Percentiles rank a stretch among this genome's conserved stretches.
Conservation (phyloP, 2,329 filamentous ascomycete species). For the Epichloe uncinata region DNA sequence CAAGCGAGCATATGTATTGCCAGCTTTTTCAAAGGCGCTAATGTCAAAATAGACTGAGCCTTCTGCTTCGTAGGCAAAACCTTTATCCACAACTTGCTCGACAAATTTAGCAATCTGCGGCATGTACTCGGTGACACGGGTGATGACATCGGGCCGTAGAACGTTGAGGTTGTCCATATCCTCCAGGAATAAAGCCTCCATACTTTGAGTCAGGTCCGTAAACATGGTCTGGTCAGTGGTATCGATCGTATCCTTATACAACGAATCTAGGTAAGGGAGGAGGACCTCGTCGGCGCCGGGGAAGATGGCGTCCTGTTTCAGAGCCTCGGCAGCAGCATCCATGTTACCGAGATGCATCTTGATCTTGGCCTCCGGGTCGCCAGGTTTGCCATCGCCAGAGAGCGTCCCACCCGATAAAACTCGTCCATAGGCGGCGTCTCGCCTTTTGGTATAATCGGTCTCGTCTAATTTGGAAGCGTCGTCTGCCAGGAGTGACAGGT, state of each 20-base stretch:
- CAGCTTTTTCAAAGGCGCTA: slow-evolving; percentile 65
- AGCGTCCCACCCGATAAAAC: slow-evolving; percentile 43
- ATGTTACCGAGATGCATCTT: slow-evolving; percentile 75
- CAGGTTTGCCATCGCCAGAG: slow-evolving; percentile 44
- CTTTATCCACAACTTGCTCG: slow-evolving; percentile 67
- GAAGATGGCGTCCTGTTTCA: slow-evolving; percentile 36
- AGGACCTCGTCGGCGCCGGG: slow-evolving; percentile 52
- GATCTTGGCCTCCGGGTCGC: slow-evolving; percentile 72
- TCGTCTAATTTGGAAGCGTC: slow-evolving; percentile 30
- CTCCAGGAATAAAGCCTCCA: slow-evolving; percentile 75
- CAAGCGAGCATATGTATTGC: slow-evolving; percentile 74
- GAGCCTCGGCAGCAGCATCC: slow-evolving; percentile 35
- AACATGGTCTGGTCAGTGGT: slow-evolving; percentile 60
- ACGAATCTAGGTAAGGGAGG: slow-evolving; percentile 66
- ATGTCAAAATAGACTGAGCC: slow-evolving; percentile 96
- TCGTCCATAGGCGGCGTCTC: slow-evolving; percentile 39
- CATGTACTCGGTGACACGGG: slow-evolving; percentile 85
- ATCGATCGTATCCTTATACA: slow-evolving; percentile 49
- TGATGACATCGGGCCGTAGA: slow-evolving; percentile 65
- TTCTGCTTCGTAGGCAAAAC: slow-evolving; percentile 69
- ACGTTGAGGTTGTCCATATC: slow-evolving; percentile 85
- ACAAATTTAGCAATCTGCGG: slow-evolving; percentile 79
- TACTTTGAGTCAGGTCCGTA: slow-evolving; percentile 71
- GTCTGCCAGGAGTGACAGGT: slow-evolving; percentile 37
- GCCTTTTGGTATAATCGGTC: slow-evolving; percentile 34